These are phyloP conservation scores for Aulographum hederae DNA, from an alignment of 2,329 filamentous ascomycete species.

Conservation along the genomic window DNA sequence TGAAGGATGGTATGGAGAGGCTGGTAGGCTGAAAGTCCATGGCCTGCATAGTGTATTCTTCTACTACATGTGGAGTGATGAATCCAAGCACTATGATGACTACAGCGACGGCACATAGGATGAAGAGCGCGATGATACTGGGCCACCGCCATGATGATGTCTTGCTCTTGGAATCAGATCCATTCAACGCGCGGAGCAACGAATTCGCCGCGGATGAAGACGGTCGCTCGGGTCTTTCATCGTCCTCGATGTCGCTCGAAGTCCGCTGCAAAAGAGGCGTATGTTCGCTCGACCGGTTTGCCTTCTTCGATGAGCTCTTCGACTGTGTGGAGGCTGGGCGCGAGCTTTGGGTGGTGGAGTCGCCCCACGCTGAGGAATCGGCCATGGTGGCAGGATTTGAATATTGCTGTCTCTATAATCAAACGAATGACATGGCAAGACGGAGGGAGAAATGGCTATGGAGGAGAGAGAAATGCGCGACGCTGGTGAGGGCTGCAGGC, in stretches of 20 bases:
- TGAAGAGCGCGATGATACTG: conserved; percentile 52
- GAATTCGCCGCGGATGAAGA: not conserved
- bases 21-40: conserved; percentile 66
- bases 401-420: too few relatives aligned
- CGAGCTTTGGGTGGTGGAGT: not conserved
- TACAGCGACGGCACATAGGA: conserved; percentile 45
- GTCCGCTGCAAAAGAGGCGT: not conserved
- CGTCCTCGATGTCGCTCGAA: not conserved
- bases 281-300: not conserved
- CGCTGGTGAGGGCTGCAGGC: too few relatives aligned
- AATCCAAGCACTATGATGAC: conserved; percentile 63
- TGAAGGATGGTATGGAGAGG: conserved; percentile 73
- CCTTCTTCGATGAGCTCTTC: not conserved
- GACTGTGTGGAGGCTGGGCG: not conserved
- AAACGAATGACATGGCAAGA: too few relatives aligned
- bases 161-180: conserved; percentile 3
- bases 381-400: too few relatives aligned
- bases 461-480: too few relatives aligned
- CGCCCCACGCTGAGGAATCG: not conserved
- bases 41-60: conserved; percentile 75
- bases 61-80: conserved; percentile 59
- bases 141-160: conserved; percentile 43
- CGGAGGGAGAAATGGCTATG: too few relatives aligned
- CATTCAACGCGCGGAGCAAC: not conserved
- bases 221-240: not conserved